A percentile compares a stretch with the other conserved stretches of the same genome.
These are phyloP conservation scores for Xylaria hypoxylon DNA, from an alignment of 2,329 filamentous ascomycete species.

Conservation along the genomic window DNA sequence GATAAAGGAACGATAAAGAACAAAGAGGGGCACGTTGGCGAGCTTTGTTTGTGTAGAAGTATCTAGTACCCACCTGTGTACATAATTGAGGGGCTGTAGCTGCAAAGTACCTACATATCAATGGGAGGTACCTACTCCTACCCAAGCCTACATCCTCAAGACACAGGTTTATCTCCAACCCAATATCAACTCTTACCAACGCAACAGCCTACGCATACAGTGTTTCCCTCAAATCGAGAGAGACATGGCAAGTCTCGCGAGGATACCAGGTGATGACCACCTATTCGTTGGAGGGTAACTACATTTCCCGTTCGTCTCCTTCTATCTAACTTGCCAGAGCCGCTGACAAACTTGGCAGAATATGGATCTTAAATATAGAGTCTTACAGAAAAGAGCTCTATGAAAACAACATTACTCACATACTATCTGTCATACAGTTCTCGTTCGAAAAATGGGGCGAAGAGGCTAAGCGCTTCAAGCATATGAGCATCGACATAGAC, in stretches of 20 bases:
- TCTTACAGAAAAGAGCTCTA: conserved; percentile 76
- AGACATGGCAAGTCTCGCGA: conserved; percentile 72
- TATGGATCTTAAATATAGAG: conserved; percentile 72
- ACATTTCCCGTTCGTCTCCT: conserved; percentile 7
- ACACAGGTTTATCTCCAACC: neutral
- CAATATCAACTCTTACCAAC: neutral
- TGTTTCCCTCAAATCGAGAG: neutral
- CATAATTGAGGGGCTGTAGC: neutral
- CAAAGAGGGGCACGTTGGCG: conserved; percentile 1
- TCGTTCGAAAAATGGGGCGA: conserved; percentile 57
- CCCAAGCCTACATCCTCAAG: neutral
- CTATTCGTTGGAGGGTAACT: conserved; percentile 82
- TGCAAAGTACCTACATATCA: conserved; percentile 6
- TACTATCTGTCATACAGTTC: conserved; percentile 79
- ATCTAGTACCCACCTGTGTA: conserved; percentile 23
- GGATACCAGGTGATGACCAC: conserved; percentile 75
- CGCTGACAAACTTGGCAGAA: conserved; percentile 59
- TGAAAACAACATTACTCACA: conserved; percentile 84
- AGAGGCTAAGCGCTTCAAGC: conserved; percentile 71
- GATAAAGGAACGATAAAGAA: conserved; percentile 24
- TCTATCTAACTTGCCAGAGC: neutral
- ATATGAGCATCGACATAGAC: conserved; percentile 85
- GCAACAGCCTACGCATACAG: neutral
- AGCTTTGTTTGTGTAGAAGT: conserved; percentile 8
- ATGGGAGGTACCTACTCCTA: neutral